Base-by-base conservation (phyloP, 1,139 yeast species). In the Geotrichum fermentans region DNA sequence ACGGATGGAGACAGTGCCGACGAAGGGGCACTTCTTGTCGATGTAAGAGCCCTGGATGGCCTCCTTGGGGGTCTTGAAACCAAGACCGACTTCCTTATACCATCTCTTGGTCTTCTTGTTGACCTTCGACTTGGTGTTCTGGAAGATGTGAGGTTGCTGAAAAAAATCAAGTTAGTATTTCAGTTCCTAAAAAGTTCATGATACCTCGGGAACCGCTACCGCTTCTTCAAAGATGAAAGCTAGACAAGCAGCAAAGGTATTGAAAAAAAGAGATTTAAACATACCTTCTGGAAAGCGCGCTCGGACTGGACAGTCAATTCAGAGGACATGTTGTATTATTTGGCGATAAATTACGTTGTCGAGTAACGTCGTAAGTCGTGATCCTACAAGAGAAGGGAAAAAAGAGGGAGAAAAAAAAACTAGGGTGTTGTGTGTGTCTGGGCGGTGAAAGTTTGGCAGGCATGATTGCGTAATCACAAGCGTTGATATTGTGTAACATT, bases 241-340 rank as follows among this genome's bases (percentile, higher is more conserved):
- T 28, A n/a, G 14, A 45, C 5, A 39, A 37, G 13, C 8, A 39
- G 16, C 21, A 26, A 39, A 24, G 13, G 1, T 21, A 14, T 33
- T 10, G 13, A 21, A 18, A 18, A n/a, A 41, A 22, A 10, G n/a
- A 32, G 6, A 35, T 29, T 18, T 35, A 49, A 43, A 32, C 26
- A 10, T 6, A 86, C 95, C 95, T 92, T 94, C 85, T 92, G 98
- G 96, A 84, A 92, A 87, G 98, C 98, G 81, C 96, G 92, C 83
- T 94, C 98, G 74, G 97, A 86, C 85, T 92, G 99, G 80, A 94
- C 99, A 76, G 96, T 89, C 81, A 92, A 89, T 85, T 92, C 99
- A 77, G 97, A 86, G 75, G 97, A 95, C 97, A 92, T 92, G 79
- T 79, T 78, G 56, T 42, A 28, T 37, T 14, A 24, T 33, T 35